Evolutionary conservation across 2,329 filamentous ascomycete genomes (phyloP).

Genomic region (Calonectria hongkongensis): DNA sequence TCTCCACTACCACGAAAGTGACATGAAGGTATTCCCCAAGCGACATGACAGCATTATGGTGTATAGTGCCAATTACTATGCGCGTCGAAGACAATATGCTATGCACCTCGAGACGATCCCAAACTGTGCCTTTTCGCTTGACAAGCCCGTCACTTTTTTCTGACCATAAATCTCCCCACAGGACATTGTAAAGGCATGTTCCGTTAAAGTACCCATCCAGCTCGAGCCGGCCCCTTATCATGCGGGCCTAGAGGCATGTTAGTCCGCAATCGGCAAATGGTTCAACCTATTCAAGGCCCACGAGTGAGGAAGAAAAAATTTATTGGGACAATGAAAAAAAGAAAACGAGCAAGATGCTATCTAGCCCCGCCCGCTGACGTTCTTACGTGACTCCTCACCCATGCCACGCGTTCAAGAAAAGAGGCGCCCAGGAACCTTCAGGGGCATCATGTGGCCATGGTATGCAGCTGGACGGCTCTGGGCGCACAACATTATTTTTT

Average conservation of each 20-base stretch:
- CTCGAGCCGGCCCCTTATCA: constrained; percentile 3
- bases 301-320: constrained; percentile 14
- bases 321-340: background rate
- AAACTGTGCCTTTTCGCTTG: constrained; percentile 11
- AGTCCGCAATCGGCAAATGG: constrained; percentile 21
- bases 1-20: background rate
- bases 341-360: constrained; percentile 1
- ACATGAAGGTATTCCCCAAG: constrained; percentile 18
- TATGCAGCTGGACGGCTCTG: constrained; percentile 14
- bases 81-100: constrained; percentile 13
- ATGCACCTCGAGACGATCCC: constrained; percentile 3
- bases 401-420: constrained; percentile 41
- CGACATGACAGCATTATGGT: constrained; percentile 18
- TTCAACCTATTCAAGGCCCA: constrained; percentile 26
- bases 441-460: constrained; percentile 20
- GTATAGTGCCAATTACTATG: constrained; percentile 16
- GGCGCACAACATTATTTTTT: constrained; percentile 15
- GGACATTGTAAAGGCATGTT: constrained; percentile 10
- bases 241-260: constrained; percentile 13
- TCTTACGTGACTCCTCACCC: background rate
- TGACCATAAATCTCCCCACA: constrained; percentile 26
- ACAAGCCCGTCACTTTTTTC: constrained; percentile 5
- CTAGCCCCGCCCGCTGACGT: constrained; percentile 15
- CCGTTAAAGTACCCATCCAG: constrained; percentile 26
- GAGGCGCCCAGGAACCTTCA: constrained; percentile 14